Evolutionary conservation across 208 protist species (phyloP).

Genomic region (Trypanosomatidae sp.): DNA sequence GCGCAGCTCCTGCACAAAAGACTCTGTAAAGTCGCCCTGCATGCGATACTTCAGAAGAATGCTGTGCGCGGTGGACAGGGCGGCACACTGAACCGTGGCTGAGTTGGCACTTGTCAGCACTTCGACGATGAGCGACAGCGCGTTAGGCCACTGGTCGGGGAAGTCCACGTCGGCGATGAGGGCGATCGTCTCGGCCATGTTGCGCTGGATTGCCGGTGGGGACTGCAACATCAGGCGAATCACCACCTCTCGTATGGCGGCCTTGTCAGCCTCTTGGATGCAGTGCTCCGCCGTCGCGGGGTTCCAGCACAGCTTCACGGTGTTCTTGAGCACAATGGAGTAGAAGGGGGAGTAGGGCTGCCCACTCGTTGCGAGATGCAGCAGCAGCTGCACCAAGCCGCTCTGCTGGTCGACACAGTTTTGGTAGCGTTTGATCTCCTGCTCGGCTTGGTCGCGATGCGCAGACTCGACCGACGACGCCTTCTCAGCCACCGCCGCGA

Average conservation of each 20-base stretch:
- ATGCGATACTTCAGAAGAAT: slow-evolving; percentile 91
- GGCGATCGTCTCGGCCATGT: slow-evolving; percentile 89
- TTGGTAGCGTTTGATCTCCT: slow-evolving; percentile 58
- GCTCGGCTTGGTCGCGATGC: slow-evolving; percentile 55
- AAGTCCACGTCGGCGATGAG: slow-evolving; percentile 93
- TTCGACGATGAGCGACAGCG: slow-evolving; percentile 73
- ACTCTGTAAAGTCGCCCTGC: slow-evolving; percentile 54
- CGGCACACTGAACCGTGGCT: slow-evolving; percentile 44
- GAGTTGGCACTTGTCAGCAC: slow-evolving; percentile 26
- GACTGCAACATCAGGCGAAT: slow-evolving; percentile 63
- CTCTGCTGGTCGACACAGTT: slow-evolving; percentile 61
- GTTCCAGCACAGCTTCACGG: slow-evolving; percentile 84
- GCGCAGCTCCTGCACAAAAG: slow-evolving; percentile 58
- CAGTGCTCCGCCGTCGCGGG: slow-evolving; percentile 68
- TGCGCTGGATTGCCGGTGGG: slow-evolving; percentile 61
- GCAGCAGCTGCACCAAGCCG: slow-evolving; percentile 51
- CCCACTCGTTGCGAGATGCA: slow-evolving; percentile 52
- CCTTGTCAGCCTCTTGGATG: slow-evolving; percentile 77
- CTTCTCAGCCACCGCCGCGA: slow-evolving; percentile 37
- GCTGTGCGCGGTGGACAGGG: slow-evolving; percentile 86
- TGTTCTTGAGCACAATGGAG: slow-evolving; percentile 89
- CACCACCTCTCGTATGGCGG: slow-evolving; percentile 49
- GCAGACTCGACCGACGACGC: slow-evolving; percentile 48
- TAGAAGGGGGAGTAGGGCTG: slow-evolving; percentile 48
- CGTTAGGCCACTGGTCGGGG: slow-evolving; percentile 81